Percentiles rank a stretch among this genome's conserved stretches.
Conservation (phyloP, 2,329 filamentous ascomycete genomes). For the Pyrenophora seminiperda region DNA sequence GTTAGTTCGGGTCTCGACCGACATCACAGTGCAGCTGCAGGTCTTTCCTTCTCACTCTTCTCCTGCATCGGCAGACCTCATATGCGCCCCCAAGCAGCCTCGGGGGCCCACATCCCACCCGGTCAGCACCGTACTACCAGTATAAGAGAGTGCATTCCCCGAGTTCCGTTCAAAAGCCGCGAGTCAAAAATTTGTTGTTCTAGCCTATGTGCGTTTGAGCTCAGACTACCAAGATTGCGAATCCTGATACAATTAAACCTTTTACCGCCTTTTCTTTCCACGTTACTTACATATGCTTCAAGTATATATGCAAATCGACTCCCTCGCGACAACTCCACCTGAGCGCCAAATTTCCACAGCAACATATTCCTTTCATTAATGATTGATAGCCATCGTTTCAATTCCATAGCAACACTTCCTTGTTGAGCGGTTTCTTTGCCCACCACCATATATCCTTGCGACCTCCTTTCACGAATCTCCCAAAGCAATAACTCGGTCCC, state of each 20-base stretch:
- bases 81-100: conserved; percentile 10
- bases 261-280: conserved; percentile 20
- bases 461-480: conserved; percentile 6
- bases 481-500: not conserved
- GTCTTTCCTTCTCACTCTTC: conserved; percentile 18
- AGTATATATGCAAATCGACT: conserved; percentile 27
- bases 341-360: conserved; percentile 26
- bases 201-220: conserved; percentile 17
- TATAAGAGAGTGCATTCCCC: conserved; percentile 32
- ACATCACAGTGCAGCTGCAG: conserved; percentile 27
- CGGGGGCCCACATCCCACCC: conserved; percentile 16
- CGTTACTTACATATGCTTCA: conserved; percentile 16
- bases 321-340: conserved; percentile 13
- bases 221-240: conserved; percentile 26
- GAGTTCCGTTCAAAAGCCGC: conserved; percentile 16
- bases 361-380: conserved; percentile 11
- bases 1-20: conserved; percentile 13
- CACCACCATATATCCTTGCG: conserved; percentile 12
- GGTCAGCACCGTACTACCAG: conserved; percentile 18
- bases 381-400: conserved; percentile 15
- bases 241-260: conserved; percentile 23
- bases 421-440: conserved; percentile 20
- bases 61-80: conserved; percentile 18
- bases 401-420: conserved; percentile 23
- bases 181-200: conserved; percentile 12